A percentile compares a stretch with the other conserved stretches of the same genome.
Conservation (phyloP, 2,329 filamentous ascomycete genomes). For the Cordyceps javanica region DNA sequence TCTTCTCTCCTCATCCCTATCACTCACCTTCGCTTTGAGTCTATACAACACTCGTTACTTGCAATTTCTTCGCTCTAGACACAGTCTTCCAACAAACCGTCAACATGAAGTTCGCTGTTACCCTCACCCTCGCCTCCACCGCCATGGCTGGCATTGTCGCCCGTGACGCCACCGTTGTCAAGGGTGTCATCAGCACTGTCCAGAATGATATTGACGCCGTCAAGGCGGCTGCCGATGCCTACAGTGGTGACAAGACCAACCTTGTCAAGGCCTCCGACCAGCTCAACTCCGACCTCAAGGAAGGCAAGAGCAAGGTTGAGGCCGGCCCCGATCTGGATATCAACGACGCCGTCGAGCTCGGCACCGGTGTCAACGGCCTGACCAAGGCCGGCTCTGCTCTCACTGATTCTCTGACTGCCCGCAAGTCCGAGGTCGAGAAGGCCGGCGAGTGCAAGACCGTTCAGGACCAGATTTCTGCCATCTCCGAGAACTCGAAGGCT, state of each 20-base stretch:
- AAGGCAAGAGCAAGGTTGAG: constrained; percentile 6
- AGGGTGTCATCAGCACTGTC: neutral
- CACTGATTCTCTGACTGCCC: constrained; percentile 27
- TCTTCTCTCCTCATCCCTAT: constrained; percentile 7
- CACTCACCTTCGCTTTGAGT: constrained; percentile 10
- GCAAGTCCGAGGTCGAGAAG: constrained; percentile 22
- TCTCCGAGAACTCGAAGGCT: constrained; percentile 17
- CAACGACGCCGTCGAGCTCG: neutral
- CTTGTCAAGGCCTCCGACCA: constrained; percentile 12
- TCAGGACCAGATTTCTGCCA: constrained; percentile 17
- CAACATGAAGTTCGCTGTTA: constrained; percentile 14
- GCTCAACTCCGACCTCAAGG: constrained; percentile 13
- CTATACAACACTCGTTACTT: constrained; percentile 13
- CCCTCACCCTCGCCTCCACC: constrained; percentile 4
- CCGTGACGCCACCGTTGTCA: neutral
- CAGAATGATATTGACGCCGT: neutral
- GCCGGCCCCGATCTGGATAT: neutral
- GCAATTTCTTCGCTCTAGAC: neutral
- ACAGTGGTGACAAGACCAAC: constrained; percentile 12
- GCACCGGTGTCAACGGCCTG: neutral
- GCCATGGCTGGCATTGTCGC: constrained; percentile 8
- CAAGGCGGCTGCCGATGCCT: constrained; percentile 10
- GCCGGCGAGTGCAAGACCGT: constrained; percentile 22
- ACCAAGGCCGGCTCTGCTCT: constrained; percentile 21
- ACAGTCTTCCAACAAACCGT: constrained; percentile 8